These are phyloP conservation scores for Colletotrichum echinochloae DNA, from an alignment of 2,329 filamentous ascomycete genomes.

Conservation along the genomic window DNA sequence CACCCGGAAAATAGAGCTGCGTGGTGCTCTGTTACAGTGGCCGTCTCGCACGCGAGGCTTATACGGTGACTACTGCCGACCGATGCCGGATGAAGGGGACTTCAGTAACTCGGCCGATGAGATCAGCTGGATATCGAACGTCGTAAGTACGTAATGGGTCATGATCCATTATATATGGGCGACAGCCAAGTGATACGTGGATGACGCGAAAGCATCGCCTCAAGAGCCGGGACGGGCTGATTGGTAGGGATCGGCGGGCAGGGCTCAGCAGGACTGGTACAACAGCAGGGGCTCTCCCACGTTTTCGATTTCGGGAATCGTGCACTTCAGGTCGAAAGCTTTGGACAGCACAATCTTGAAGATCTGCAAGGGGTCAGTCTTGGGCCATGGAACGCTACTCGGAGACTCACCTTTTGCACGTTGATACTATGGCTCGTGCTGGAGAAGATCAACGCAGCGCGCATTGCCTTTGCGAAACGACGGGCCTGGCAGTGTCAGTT, in stretches of 20 bases:
- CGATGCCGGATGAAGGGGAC: slow-evolving; percentile 3
- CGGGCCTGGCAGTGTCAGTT: slow-evolving; percentile 72
- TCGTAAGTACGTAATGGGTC: slow-evolving; percentile 42
- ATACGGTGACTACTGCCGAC: slow-evolving; percentile 1
- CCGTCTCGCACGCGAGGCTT: slow-evolving; percentile 22
- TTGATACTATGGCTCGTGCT: slow-evolving; percentile 99
- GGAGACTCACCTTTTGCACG: slow-evolving; percentile 83
- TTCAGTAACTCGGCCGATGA: slow-evolving; percentile 31
- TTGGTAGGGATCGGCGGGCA: background rate
- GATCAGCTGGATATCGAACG: slow-evolving; percentile 34
- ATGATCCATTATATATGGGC: slow-evolving; percentile 39
- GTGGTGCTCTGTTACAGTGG: slow-evolving; percentile 26
- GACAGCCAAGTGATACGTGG: slow-evolving; percentile 21
- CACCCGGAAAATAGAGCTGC: slow-evolving; percentile 21
- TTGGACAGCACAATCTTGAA: slow-evolving; percentile 99
- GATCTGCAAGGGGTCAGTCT: slow-evolving; percentile 70
- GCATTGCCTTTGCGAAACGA: slow-evolving; percentile 98
- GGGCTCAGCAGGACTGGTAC: slow-evolving; percentile 74
- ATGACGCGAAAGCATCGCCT: slow-evolving; percentile 2
- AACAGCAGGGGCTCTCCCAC: slow-evolving; percentile 94
- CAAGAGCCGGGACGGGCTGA: slow-evolving; percentile 11
- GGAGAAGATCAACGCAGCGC: slow-evolving; percentile 96
- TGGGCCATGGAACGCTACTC: slow-evolving; percentile 5
- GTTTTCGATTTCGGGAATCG: slow-evolving; percentile 98
- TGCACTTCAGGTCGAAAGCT: slow-evolving; percentile 98